Conservation (phyloP, 2,329 filamentous ascomycete species). For the Lomentospora prolificans region DNA sequence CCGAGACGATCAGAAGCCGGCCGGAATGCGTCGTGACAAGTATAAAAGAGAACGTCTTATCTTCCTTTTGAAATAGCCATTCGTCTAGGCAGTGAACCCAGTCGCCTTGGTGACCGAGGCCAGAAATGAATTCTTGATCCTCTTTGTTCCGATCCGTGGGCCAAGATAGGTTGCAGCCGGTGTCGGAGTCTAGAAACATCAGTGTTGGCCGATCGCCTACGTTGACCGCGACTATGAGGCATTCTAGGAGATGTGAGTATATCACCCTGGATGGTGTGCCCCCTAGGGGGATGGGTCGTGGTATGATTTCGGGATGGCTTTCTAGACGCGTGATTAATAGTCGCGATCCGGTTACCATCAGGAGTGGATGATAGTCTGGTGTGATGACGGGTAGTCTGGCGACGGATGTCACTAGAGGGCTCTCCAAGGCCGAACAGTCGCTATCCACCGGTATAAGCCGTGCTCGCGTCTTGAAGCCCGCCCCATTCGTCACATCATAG, state of each 20-base stretch:
- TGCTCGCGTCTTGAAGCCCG: slow-evolving; percentile 5
- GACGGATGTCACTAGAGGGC: background rate
- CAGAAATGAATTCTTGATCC: slow-evolving; percentile 38
- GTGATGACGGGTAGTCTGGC: slow-evolving; percentile 6
- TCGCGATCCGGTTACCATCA: slow-evolving; percentile 38
- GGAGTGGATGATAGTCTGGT: slow-evolving; percentile 30
- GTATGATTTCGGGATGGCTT: slow-evolving; percentile 32
- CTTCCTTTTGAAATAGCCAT: slow-evolving; percentile 50
- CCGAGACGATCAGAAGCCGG: slow-evolving; percentile 45
- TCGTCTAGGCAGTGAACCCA: slow-evolving; percentile 51
- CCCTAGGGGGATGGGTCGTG: slow-evolving; percentile 35
- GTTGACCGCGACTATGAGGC: slow-evolving; percentile 42
- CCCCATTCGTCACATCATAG: slow-evolving; percentile 18
- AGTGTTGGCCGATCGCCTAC: slow-evolving; percentile 35
- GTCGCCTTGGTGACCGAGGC: slow-evolving; percentile 47
- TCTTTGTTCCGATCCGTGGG: slow-evolving; percentile 32
- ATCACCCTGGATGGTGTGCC: slow-evolving; percentile 43
- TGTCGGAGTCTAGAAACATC: slow-evolving; percentile 46
- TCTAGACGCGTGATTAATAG: slow-evolving; percentile 46
- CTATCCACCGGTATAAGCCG: slow-evolving; percentile 1
- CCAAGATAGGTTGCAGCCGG: slow-evolving; percentile 39
- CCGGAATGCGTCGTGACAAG: slow-evolving; percentile 48
- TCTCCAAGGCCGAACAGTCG: background rate
- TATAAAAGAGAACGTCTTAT: slow-evolving; percentile 52
- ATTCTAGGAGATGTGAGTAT: slow-evolving; percentile 43